Conservation (phyloP, 441 rosid species). For the Manihot esculenta region DNA sequence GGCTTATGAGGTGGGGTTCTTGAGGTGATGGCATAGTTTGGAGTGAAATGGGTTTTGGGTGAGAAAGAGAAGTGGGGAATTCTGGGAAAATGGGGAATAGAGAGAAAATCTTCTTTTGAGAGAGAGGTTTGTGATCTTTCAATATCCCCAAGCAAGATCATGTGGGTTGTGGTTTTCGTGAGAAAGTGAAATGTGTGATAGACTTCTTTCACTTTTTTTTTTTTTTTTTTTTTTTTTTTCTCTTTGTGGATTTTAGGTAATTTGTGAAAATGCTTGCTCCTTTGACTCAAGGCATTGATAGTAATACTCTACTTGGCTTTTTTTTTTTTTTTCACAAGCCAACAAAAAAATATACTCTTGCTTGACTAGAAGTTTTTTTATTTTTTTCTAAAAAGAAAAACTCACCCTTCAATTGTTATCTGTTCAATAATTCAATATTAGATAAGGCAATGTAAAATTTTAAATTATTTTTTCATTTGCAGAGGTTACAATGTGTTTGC, state of each 20-base stretch:
- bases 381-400: neutral
- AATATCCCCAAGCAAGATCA: conserved; percentile 61
- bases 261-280: conserved; percentile 15
- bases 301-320: conserved; percentile 14
- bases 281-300: conserved; percentile 17
- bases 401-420: neutral
- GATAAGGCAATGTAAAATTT: neutral
- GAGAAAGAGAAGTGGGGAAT: conserved; percentile 4
- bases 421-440: neutral
- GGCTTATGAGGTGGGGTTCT: conserved; percentile 24
- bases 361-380: neutral
- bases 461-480: neutral
- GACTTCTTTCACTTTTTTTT: conserved; percentile 29
- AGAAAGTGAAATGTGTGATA: conserved; percentile 54
- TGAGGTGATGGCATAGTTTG: conserved; percentile 9
- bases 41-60: conserved; percentile 30
- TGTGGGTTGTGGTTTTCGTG: conserved; percentile 68
- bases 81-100: conserved; percentile 14
- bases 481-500: neutral
- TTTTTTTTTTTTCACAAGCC: neutral
- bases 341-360: conserved; percentile 7
- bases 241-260: conserved; percentile 21
- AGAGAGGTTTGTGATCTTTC: conserved; percentile 39
- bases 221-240: conserved; percentile 1
- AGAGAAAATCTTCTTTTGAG: conserved; percentile 38